These are phyloP conservation scores for Candida tibetensis DNA, from an alignment of 805 yeast species.

Conservation along the genomic window DNA sequence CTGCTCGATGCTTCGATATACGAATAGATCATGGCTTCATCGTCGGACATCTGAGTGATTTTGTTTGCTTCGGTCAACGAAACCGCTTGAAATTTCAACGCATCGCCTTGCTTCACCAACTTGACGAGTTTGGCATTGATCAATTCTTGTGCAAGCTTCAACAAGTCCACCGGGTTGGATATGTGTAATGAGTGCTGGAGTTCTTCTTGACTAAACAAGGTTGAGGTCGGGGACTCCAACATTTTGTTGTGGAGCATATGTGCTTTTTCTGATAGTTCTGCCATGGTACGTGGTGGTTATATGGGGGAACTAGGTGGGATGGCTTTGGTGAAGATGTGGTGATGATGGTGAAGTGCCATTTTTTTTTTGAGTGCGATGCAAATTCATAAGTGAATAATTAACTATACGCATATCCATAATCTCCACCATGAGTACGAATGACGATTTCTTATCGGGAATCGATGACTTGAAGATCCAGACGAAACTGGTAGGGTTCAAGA, in stretches of 20 bases:
- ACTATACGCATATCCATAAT: too few relatives aligned
- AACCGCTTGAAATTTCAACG: constrained; percentile 72
- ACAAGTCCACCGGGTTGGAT: constrained; percentile 42
- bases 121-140: constrained; percentile 61
- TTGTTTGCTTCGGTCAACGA: constrained; percentile 71
- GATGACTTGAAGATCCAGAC: constrained; percentile 3
- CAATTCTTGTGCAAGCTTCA: constrained; percentile 50
- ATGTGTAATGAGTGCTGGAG: constrained; percentile 50
- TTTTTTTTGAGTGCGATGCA: background rate
- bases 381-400: too few relatives aligned
- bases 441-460: background rate
- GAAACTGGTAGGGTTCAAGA: constrained; percentile 8
- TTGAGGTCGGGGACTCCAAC: constrained; percentile 49
- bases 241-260: constrained; percentile 59
- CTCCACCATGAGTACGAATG: background rate
- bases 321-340: background rate
- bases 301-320: background rate
- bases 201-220: constrained; percentile 66
- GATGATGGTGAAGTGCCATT: background rate
- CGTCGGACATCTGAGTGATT: constrained; percentile 73
- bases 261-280: constrained; percentile 44
- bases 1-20: constrained; percentile 90
- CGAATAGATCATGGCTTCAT: constrained; percentile 87
- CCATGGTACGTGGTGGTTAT: constrained; percentile 12
- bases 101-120: constrained; percentile 64